These are phyloP conservation scores for Pythium biforme DNA, from an alignment of 352 stramenopile species.

Conservation along the genomic window DNA sequence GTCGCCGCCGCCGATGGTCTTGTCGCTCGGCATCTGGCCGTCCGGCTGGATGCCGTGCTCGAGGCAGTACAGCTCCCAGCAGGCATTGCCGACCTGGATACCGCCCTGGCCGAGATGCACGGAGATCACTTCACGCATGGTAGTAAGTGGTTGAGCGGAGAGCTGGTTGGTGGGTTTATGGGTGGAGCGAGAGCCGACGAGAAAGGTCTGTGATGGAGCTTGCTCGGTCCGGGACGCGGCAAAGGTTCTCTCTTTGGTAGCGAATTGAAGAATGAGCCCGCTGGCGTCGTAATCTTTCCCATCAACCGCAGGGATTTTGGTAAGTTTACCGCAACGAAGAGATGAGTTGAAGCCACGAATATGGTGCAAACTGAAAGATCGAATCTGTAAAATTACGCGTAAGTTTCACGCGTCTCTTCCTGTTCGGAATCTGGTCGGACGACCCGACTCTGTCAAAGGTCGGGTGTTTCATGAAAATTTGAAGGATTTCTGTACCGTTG, in stretches of 20 bases:
- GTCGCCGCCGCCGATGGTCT: constrained; percentile 91
- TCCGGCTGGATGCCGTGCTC: constrained; percentile 91
- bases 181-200: constrained; percentile 23
- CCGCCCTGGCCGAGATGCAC: constrained; percentile 88
- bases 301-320: not conserved
- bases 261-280: constrained; percentile 17
- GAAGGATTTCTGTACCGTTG: not conserved
- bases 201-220: constrained; percentile 77
- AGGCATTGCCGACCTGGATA: constrained; percentile 86
- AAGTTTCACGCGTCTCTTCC: not conserved
- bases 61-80: constrained; percentile 83
- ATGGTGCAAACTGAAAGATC: too few relatives aligned
- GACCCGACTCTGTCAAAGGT: not conserved
- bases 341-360: not conserved
- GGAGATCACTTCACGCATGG: constrained; percentile 78
- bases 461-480: not conserved
- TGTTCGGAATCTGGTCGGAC: not conserved
- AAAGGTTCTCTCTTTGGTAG: not conserved
- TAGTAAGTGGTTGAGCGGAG: constrained; percentile 5
- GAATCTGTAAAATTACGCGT: constrained; percentile 4
- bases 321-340: not conserved
- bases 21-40: constrained; percentile 92
- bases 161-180: not conserved
- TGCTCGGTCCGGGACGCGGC: constrained; percentile 36
- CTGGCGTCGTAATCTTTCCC: not conserved